Conservation (phyloP, 805 yeast species). For the Debaryomyces prosopidis region DNA sequence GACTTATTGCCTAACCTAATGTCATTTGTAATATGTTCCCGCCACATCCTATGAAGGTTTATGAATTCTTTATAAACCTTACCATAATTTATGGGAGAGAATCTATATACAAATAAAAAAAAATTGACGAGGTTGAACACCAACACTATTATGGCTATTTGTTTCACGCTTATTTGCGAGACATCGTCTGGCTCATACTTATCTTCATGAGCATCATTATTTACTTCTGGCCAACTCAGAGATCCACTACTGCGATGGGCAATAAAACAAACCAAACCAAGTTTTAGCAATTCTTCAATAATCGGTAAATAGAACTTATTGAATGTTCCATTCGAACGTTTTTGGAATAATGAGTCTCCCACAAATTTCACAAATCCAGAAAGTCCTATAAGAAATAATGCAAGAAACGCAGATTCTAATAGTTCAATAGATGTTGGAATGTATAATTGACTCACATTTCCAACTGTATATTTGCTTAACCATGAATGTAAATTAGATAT, state of each 20-base stretch:
- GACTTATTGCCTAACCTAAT: background rate
- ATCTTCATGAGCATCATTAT: background rate
- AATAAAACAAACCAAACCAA: slow-evolving; percentile 1
- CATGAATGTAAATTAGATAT: background rate
- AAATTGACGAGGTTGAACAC: slow-evolving; percentile 7
- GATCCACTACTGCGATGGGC: slow-evolving; percentile 4
- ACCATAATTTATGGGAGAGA: slow-evolving; percentile 9
- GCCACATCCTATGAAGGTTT: slow-evolving; percentile 14
- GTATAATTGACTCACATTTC: background rate
- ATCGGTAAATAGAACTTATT: slow-evolving; percentile 15
- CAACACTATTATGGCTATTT: slow-evolving; percentile 8
- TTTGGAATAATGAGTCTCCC: background rate
- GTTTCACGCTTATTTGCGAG: background rate
- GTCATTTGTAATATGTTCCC: background rate
- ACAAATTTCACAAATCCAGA: background rate
- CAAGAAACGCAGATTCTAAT: background rate
- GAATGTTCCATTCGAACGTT: slow-evolving; percentile 1
- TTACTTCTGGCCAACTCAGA: too few species aligned
- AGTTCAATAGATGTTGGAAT: background rate
- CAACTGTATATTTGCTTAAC: background rate
- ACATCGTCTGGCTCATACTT: background rate
- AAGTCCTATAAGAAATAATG: background rate
- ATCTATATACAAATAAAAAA: background rate
- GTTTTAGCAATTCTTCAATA: slow-evolving; percentile 10
- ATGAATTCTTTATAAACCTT: slow-evolving; percentile 14